These are phyloP conservation scores for Penstemon barbatus DNA, from an alignment of 257 asterid genomes.

Conservation along the genomic window DNA sequence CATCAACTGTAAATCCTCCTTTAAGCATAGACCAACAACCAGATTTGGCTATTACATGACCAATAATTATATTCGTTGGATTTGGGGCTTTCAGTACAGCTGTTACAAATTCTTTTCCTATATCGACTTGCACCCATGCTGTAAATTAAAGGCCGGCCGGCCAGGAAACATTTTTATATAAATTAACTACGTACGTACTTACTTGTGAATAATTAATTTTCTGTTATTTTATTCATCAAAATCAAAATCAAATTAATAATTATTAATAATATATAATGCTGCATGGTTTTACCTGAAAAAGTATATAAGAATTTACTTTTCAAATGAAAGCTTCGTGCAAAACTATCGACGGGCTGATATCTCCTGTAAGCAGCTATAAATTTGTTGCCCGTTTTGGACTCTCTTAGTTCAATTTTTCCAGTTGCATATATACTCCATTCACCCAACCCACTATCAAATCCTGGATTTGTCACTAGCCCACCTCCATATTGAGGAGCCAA, in stretches of 20 bases:
- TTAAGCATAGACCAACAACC: slow-evolving; percentile 62
- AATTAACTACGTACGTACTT: too few species aligned
- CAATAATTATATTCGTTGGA: slow-evolving; percentile 12
- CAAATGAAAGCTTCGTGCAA: slow-evolving; percentile 29
- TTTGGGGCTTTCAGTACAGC: slow-evolving; percentile 27
- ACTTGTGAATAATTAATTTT: too few species aligned
- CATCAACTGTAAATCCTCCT: slow-evolving; percentile 50
- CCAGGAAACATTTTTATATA: too few species aligned
- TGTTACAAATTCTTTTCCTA: slow-evolving; percentile 34
- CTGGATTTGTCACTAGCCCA: slow-evolving; percentile 37
- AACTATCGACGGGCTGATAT: slow-evolving; percentile 23
- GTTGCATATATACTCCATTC: slow-evolving; percentile 35
- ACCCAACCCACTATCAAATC: slow-evolving; percentile 28
- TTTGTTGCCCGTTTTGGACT: slow-evolving; percentile 33
- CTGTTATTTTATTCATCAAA: too few species aligned
- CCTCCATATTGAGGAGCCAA: slow-evolving; percentile 47
- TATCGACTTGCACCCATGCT: slow-evolving; percentile 55
- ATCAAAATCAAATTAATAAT: too few species aligned
- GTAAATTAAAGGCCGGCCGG: background rate
- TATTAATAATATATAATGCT: too few species aligned
- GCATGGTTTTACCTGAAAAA: slow-evolving; percentile 39
- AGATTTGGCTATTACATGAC: slow-evolving; percentile 48
- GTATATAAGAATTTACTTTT: slow-evolving; percentile 36
- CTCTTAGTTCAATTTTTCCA: slow-evolving; percentile 26
- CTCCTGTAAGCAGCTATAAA: slow-evolving; percentile 41